phyloP scores from a whole-genome alignment of 2,329 filamentous ascomycete species.

The Microcyclosporella mali region DNA sequence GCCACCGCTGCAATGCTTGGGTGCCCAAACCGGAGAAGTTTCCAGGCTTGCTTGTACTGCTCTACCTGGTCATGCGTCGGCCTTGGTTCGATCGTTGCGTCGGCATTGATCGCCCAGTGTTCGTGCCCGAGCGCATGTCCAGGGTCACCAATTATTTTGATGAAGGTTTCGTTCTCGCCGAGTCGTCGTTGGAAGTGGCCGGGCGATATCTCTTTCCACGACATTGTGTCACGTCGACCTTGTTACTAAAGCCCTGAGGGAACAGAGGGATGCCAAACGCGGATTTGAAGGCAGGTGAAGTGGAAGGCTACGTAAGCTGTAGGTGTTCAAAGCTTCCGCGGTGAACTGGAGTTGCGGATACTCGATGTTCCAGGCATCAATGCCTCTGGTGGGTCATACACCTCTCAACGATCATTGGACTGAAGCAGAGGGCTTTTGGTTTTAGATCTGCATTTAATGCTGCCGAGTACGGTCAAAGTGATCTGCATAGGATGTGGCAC shows the following conservation, averaged over 20 bases:
- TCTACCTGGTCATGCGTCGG: neutral
- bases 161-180: neutral
- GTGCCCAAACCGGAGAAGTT: neutral
- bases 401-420: neutral
- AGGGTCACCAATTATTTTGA: neutral
- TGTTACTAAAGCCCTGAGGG: no score
- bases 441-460: no score
- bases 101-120: slow-evolving; percentile 2
- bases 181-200: neutral
- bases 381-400: neutral
- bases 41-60: neutral
- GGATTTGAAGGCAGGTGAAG: no score
- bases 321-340: no score
- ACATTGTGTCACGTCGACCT: neutral
- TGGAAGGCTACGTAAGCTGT: no score
- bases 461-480: no score
- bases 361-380: neutral
- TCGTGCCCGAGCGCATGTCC: neutral
- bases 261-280: no score
- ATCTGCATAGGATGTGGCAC: no score
- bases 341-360: no score
- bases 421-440: no score
- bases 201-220: neutral
- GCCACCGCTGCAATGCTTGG: slow-evolving; percentile 2
- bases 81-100: neutral